Conservation (phyloP, 495 filamentous ascomycete genomes). For the Xylaria flabelliformis region DNA sequence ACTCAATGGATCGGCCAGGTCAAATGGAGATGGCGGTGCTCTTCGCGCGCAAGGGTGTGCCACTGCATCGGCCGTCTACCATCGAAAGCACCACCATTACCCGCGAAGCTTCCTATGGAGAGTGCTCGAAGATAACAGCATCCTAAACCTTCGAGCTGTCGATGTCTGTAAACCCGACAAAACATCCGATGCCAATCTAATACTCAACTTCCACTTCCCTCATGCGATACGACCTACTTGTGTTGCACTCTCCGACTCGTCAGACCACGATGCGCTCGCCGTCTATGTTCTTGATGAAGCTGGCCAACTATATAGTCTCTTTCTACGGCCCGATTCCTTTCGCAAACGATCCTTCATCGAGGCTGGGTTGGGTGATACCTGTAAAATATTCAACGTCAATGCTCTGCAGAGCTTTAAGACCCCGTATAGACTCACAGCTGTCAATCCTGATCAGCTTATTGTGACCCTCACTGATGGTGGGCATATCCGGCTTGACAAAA, state of each 20-base stretch:
- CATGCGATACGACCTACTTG: constrained; percentile 72
- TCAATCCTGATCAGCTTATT: constrained; percentile 73
- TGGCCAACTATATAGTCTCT: constrained; percentile 80
- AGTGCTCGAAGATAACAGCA: constrained; percentile 77
- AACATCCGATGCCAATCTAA: constrained; percentile 70
- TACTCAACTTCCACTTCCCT: constrained; percentile 78
- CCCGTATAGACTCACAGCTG: constrained; percentile 80
- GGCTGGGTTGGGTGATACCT: constrained; percentile 73
- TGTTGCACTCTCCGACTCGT: constrained; percentile 79
- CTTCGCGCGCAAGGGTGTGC: constrained; percentile 77
- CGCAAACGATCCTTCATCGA: constrained; percentile 69
- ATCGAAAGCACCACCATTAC: constrained; percentile 72
- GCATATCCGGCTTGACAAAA: constrained; percentile 73
- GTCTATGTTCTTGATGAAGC: constrained; percentile 80
- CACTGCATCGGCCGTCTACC: constrained; percentile 81
- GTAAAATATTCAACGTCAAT: constrained; percentile 72
- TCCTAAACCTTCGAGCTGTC: constrained; percentile 81
- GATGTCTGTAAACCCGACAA: constrained; percentile 77
- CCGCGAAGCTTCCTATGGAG: constrained; percentile 91
- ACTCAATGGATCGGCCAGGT: constrained; percentile 46
- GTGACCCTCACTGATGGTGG: constrained; percentile 84
- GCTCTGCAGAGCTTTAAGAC: constrained; percentile 73
- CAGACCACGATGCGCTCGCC: constrained; percentile 77
- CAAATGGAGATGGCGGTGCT: constrained; percentile 49
- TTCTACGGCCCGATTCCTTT: constrained; percentile 81